Percentiles rank a stretch among this genome's conserved stretches.
Evolutionary conservation across 257 asterid genomes (phyloP).

Genomic region (Linderniella brevidens): DNA sequence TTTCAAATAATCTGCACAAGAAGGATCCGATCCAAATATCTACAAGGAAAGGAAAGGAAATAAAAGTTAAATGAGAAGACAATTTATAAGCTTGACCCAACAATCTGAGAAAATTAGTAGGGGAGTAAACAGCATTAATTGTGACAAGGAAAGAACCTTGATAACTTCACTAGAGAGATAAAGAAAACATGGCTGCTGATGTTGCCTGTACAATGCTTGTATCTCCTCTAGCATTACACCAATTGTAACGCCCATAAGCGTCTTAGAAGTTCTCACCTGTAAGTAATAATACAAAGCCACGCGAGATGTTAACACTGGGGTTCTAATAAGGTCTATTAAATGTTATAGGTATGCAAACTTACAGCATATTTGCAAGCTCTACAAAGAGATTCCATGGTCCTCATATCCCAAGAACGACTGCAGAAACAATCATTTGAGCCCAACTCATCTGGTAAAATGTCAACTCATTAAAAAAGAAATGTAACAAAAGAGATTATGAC

Average conservation of each 20-base stretch:
- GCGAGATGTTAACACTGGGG: too few species aligned
- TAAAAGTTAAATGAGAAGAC: background rate
- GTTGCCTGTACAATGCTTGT: constrained; percentile 62
- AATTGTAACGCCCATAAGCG: constrained; percentile 80
- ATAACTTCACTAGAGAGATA: constrained; percentile 96
- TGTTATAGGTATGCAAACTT: constrained; percentile 15
- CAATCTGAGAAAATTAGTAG: background rate
- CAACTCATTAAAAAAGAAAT: constrained; percentile 6
- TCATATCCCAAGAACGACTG: constrained; percentile 98
- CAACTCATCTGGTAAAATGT: background rate
- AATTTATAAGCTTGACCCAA: background rate
- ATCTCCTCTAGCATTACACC: constrained; percentile 94
- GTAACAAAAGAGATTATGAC: constrained; percentile 8
- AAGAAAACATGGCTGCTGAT: constrained; percentile 88
- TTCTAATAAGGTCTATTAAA: too few species aligned
- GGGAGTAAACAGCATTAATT: background rate
- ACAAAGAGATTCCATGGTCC: constrained; percentile 98
- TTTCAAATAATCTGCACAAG: constrained; percentile 76
- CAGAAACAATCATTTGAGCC: constrained; percentile 6
- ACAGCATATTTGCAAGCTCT: constrained; percentile 99
- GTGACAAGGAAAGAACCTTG: constrained; percentile 37
- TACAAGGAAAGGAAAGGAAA: constrained; percentile 14
- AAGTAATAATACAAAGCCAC: constrained; percentile 1
- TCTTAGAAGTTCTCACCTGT: constrained; percentile 85
- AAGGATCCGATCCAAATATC: constrained; percentile 94